Conservation (phyloP, 176 grass and related monocot species). For the Carex kokanica region DNA sequence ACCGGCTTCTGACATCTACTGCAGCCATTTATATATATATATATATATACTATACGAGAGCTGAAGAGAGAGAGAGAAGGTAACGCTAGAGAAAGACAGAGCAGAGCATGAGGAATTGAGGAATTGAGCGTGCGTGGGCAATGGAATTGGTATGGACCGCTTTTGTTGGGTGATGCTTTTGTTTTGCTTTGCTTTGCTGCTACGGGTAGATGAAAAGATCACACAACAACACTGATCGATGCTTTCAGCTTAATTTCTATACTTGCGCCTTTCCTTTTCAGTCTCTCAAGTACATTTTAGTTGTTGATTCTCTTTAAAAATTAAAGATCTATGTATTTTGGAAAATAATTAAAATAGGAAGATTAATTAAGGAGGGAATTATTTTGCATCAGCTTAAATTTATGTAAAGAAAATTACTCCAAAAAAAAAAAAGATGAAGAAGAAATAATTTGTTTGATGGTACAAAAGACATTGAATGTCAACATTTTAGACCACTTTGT, state of each 20-base stretch:
- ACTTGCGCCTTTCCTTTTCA: neutral
- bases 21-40: neutral
- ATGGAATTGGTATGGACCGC: neutral
- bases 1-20: neutral
- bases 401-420: no score
- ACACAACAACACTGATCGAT: constrained; percentile 2
- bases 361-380: neutral
- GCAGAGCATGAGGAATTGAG: neutral
- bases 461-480: no score
- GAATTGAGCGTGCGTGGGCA: neutral
- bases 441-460: neutral
- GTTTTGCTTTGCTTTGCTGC: neutral
- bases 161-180: no score
- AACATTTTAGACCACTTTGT: neutral
- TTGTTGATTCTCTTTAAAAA: no score
- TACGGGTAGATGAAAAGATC: constrained; percentile 8
- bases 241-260: neutral
- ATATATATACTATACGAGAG: neutral
- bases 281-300: no score
- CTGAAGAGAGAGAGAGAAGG: neutral
- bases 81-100: neutral
- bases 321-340: neutral
- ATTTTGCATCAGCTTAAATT: no score
- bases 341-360: neutral
- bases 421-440: neutral